These are phyloP conservation scores for Suhomyces emberorum DNA, from an alignment of 805 yeast species.

Conservation along the genomic window DNA sequence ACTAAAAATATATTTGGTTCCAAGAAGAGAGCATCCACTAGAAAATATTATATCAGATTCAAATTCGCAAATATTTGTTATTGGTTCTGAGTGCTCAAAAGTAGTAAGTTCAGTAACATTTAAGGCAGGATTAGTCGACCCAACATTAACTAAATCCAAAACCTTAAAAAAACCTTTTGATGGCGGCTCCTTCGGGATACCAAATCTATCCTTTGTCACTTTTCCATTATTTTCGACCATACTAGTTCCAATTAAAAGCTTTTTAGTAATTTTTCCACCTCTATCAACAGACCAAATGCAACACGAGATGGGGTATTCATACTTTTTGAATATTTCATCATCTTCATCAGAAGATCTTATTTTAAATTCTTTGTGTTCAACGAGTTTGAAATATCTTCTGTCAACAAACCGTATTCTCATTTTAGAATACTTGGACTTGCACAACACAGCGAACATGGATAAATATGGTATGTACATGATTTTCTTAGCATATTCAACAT, in stretches of 20 bases:
- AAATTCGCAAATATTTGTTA: conserved; percentile 33
- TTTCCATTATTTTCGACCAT: conserved; percentile 7
- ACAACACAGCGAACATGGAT: conserved; percentile 28
- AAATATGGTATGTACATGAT: conserved; percentile 27
- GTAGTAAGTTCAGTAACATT: conserved; percentile 30
- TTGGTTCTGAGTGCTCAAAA: conserved; percentile 29
- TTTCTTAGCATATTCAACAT: conserved; percentile 32
- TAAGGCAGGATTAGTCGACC: conserved; percentile 14
- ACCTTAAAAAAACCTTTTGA: conserved; percentile 32
- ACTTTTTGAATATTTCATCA: conserved; percentile 15
- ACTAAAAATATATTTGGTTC: conserved; percentile 31
- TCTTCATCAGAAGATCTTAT: neutral
- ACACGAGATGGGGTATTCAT: conserved; percentile 31
- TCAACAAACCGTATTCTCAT: conserved; percentile 33
- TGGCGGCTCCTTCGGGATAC: neutral
- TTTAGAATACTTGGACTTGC: conserved; percentile 24
- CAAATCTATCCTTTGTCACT: neutral
- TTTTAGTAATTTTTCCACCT: conserved; percentile 30
- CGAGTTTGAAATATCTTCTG: conserved; percentile 23
- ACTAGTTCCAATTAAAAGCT: conserved; percentile 31
- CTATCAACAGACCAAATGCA: conserved; percentile 35
- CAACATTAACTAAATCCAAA: conserved; percentile 28
- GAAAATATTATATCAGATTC: conserved; percentile 32
- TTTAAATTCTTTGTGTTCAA: neutral
- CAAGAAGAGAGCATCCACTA: conserved; percentile 25